Base-by-base conservation (phyloP, 192 early-diverging fungal species). In the Backusella australiensis region DNA sequence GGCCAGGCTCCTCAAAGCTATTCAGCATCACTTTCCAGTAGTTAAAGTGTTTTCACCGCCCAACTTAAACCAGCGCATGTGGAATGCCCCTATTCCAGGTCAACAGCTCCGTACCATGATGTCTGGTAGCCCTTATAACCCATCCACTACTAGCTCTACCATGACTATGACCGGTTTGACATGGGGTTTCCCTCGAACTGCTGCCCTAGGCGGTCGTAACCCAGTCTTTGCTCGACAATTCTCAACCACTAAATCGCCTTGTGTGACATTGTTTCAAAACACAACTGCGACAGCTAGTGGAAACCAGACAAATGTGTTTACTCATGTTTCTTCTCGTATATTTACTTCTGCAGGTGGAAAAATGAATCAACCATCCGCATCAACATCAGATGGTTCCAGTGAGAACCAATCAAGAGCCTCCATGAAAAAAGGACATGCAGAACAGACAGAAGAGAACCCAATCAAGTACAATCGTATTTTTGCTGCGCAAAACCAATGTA, bases 261-360 rank as follows among this genome's bases (percentile, higher is more conserved):
- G 42, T 49, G 17, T 49, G 15, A 56, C 34, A 19, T 21, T 56
- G 39, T 76, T 75, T 34, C 74, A 75, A 34, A 26, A 73, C 21
- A 52, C 63, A 15, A 49, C 52, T 32, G 63, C 53, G 32, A 56
- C 52, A 59, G 29, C 52, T 29, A 9, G 38, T 70, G 69, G 73
- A 38, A 63, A 72, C 15, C 36, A 35, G 15, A 46, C 23, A 15
- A 68, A 38, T 65, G 66, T 78, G 2, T 68, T 78, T 9, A 67
- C 39, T n/a, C 66, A 78, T 69, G 17, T 78, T 32, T 73, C 77
- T 29, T 68, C 68, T 67, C 67, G 78, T 34, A 79, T 79, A 39
- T 79, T 79, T 46, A 69, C 78, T 34, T 72, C 77, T 23, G 63
- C 59, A 17, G 36, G 69, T 34, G 42, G 39, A 1, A 71, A 71